phyloP scores from a whole-genome alignment of 805 yeast species.

The Sungouiella thailandica region DNA sequence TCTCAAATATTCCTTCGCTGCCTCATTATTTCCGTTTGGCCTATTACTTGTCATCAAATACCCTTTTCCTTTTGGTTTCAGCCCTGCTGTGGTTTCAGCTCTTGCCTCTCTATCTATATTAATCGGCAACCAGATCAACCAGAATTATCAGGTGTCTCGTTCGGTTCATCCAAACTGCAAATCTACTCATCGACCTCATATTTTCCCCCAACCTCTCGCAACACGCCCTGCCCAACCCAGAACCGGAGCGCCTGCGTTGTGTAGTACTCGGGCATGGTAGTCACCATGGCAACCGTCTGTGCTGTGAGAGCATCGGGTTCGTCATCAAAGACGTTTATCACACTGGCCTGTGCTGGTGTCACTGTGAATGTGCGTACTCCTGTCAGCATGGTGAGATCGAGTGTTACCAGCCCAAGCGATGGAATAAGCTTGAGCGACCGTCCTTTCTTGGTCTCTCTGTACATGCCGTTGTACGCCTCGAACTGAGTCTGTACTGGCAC shows the following conservation, averaged over 20 bases:
- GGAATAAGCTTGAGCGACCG: conserved; percentile 55
- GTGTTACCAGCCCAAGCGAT: conserved; percentile 54
- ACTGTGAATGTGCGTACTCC: conserved; percentile 39
- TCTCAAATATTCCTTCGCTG: too few species aligned
- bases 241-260: conserved; percentile 36
- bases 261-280: conserved; percentile 17
- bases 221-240: conserved; percentile 62
- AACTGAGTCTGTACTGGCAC: conserved; percentile 50
- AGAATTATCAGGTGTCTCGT: too few species aligned
- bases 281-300: conserved; percentile 13
- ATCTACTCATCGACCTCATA: conserved; percentile 4
- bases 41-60: too few species aligned
- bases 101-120: too few species aligned
- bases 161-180: too few species aligned
- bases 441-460: conserved; percentile 45
- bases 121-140: too few species aligned
- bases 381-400: conserved; percentile 42
- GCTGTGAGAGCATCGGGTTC: conserved; percentile 27
- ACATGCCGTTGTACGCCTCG: conserved; percentile 41
- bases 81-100: too few species aligned
- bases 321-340: conserved; percentile 46
- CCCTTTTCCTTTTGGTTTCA: too few species aligned
- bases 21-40: too few species aligned
- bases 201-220: conserved; percentile 19
- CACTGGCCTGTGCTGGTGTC: conserved; percentile 64